phyloP scores from a whole-genome alignment of 1,284 basidiomycete genomes.

The Phenoliferia sp. region DNA sequence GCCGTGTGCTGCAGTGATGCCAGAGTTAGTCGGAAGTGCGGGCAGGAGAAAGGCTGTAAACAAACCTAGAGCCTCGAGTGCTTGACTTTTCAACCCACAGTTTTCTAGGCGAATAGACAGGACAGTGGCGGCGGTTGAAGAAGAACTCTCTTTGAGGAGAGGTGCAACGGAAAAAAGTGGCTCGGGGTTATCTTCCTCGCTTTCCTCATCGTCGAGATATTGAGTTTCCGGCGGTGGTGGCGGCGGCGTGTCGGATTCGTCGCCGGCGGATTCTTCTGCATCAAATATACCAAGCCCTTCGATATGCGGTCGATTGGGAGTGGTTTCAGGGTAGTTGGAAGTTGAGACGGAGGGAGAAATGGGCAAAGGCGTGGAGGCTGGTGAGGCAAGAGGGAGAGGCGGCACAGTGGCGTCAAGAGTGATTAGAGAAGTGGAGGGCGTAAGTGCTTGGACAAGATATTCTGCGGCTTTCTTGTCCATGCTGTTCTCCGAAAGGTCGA shows the following conservation, averaged over 20 bases:
- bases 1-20: slow-evolving; percentile 56
- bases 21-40: not conserved
- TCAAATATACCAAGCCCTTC: too few species aligned
- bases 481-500: slow-evolving; percentile 82
- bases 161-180: slow-evolving; percentile 35
- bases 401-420: not conserved
- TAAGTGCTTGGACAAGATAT: slow-evolving; percentile 62
- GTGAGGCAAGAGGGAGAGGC: not conserved
- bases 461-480: slow-evolving; percentile 81
- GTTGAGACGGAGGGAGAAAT: not conserved
- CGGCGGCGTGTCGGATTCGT: not conserved
- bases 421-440: not conserved
- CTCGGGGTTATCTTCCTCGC: slow-evolving; percentile 34
- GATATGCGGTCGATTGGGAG: not conserved
- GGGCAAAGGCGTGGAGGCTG: not conserved
- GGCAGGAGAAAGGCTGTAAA: slow-evolving; percentile 10
- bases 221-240: not conserved
- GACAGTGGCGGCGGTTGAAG: slow-evolving; percentile 42
- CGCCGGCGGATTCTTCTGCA: not conserved
- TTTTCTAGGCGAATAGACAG: slow-evolving; percentile 79
- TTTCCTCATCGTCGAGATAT: not conserved
- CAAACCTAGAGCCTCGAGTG: slow-evolving; percentile 71
- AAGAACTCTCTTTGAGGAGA: slow-evolving; percentile 11
- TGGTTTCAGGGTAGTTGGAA: not conserved
- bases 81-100: slow-evolving; percentile 64